Percentiles rank a stretch among this genome's conserved stretches.
Conservation (phyloP, 2,329 filamentous ascomycete species). For the Cladorrhinum sp. region DNA sequence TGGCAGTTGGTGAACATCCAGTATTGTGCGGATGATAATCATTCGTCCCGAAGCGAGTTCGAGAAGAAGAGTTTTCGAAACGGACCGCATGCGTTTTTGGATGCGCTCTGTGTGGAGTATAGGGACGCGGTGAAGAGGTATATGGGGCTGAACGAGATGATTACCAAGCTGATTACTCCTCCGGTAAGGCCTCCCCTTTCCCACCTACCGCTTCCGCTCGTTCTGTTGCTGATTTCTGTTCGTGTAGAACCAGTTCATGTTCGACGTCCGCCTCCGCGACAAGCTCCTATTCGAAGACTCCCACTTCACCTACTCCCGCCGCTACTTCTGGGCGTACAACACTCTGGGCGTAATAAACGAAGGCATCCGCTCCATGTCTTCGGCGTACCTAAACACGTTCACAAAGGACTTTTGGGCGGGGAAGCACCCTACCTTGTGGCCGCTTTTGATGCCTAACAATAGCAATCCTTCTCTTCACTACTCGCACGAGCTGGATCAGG, state of each 20-base stretch:
- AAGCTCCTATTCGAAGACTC: slow-evolving; percentile 59
- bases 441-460: slow-evolving; percentile 30
- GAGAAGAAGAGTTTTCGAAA: slow-evolving; percentile 55
- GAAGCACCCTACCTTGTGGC: slow-evolving; percentile 53
- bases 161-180: slow-evolving; percentile 58
- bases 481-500: no score
- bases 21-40: slow-evolving; percentile 57
- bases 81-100: slow-evolving; percentile 59
- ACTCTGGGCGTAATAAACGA: slow-evolving; percentile 59
- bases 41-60: slow-evolving; percentile 54
- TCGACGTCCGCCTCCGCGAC: slow-evolving; percentile 53
- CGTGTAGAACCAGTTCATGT: slow-evolving; percentile 52
- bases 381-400: slow-evolving; percentile 56
- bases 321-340: slow-evolving; percentile 63
- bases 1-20: slow-evolving; percentile 60
- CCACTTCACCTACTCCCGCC: slow-evolving; percentile 57
- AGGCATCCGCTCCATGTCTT: slow-evolving; percentile 55
- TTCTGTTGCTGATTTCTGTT: background rate
- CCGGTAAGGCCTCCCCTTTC: slow-evolving; percentile 36
- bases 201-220: background rate
- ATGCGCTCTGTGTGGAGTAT: slow-evolving; percentile 57
- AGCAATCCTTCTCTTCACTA: no score
- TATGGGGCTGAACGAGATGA: slow-evolving; percentile 52
- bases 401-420: slow-evolving; percentile 58
- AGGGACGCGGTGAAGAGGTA: slow-evolving; percentile 58